These are phyloP conservation scores for Candida vaughaniae DNA, from an alignment of 805 yeast genomes.

Conservation along the genomic window DNA sequence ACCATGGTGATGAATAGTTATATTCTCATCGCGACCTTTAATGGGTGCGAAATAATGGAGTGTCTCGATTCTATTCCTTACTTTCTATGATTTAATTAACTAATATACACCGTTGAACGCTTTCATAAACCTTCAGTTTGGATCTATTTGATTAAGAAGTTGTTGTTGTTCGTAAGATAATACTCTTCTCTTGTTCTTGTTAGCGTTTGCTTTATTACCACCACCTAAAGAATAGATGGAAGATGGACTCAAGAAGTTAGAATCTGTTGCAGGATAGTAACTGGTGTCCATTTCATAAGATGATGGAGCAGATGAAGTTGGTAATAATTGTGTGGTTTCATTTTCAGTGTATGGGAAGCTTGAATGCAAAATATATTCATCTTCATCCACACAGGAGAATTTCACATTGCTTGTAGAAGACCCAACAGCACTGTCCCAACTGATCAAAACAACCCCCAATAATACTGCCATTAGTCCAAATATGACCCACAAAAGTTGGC, in stretches of 20 bases:
- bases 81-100: no score
- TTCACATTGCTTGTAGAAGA: background rate
- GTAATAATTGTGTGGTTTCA: conserved; percentile 1
- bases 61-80: no score
- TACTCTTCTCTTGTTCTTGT: conserved; percentile 11
- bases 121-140: no score
- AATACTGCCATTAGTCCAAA: conserved; percentile 51
- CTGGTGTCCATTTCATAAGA: conserved; percentile 6
- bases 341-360: conserved; percentile 16
- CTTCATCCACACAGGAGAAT: conserved; percentile 7
- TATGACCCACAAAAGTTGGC: conserved; percentile 49
- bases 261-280: conserved; percentile 4
- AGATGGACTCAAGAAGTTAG: conserved; percentile 6
- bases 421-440: conserved; percentile 47
- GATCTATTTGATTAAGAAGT: conserved; percentile 9
- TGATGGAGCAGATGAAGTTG: background rate
- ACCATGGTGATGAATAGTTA: conserved; percentile 1
- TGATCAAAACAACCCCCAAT: conserved; percentile 67
- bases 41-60: background rate
- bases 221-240: background rate
- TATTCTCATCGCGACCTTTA: conserved; percentile 7
- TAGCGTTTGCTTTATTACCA: background rate
- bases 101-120: no score
- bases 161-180: conserved; percentile 16
- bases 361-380: conserved; percentile 14